Evolutionary conservation across 2,329 filamentous ascomycete species (phyloP), one percentile per base, ranked within the genome.

Genomic region (Incumbomyces lentus): DNA sequence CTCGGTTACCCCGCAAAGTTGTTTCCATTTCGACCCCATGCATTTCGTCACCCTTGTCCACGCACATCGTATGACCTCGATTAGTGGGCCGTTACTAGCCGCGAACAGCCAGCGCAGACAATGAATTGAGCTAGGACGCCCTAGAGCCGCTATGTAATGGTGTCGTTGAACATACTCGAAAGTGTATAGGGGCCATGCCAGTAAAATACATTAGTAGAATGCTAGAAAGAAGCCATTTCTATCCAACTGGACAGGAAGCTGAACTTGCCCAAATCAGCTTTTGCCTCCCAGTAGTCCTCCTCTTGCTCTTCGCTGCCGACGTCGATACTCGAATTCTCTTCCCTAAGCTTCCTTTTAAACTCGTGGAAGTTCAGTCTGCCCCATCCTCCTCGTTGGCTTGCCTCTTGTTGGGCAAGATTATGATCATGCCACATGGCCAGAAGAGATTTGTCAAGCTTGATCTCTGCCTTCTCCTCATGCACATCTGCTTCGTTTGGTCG

Each of bases 201-300:
- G 22, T 26, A 4, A 8, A 26, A 8, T 26, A 26, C 22, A 26
- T 26, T 8, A 26, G 4, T 26, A 26, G 22, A 26, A 26, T 26
- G 22, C 34, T 60, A 79, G 60, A 81, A 77, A 61, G 72, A 71
- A 57, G 76, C 76, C 73, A 79, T 73, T 53, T 95, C 89, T 64
- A 95, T 86, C 90, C 90, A 96, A 58, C 79, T 86, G 49, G 86
- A 86, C 39, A 95, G 72, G 64, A 95, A 90, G 55, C 50, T 51
- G 47, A 58, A 41, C 35, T 37, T 52, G 11, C 55, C 55, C 34
- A 58, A 44, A 35, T 56, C 55, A 14, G 48, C 45, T 39, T 51
- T 56, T 32, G 49, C 52, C 43, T 53, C 52, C 54, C 54, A 56
- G 13, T 32, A 40, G 6, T 36, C 40, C 6, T 51, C 49, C 8